Evolutionary conservation across 2,329 filamentous ascomycete species (phyloP).

Genomic region (Aspergillus bombycis): DNA sequence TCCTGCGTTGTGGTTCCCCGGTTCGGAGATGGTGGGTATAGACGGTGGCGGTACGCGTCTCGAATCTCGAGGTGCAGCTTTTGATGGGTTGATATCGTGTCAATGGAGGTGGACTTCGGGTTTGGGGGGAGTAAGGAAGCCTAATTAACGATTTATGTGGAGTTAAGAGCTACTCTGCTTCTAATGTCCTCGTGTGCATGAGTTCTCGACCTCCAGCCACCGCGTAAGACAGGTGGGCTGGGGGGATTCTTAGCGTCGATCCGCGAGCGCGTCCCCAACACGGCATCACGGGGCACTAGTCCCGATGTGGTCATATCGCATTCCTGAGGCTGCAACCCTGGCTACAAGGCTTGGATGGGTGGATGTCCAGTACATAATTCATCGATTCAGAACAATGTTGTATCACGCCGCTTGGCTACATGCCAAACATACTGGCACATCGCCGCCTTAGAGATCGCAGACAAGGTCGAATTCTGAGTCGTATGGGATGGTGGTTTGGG

Average conservation of each 20-base stretch:
- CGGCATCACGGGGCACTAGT: slow-evolving; percentile 20
- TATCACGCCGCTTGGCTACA: background rate
- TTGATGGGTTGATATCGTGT: background rate
- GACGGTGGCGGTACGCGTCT: background rate
- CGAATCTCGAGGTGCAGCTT: background rate
- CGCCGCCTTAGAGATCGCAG: slow-evolving; percentile 16
- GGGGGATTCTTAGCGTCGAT: background rate
- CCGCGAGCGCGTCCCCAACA: slow-evolving; percentile 15
- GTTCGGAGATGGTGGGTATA: background rate
- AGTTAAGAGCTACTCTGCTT: background rate
- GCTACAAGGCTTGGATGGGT: background rate
- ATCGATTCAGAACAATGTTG: background rate
- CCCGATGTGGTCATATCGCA: slow-evolving; percentile 20
- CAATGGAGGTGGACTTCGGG: background rate
- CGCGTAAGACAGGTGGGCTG: slow-evolving; percentile 9
- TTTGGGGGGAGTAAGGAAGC: background rate
- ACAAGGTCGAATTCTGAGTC: slow-evolving; percentile 26
- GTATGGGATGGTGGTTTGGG: slow-evolving; percentile 21
- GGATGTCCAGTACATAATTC: background rate
- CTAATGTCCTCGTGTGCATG: background rate
- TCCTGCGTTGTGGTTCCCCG: slow-evolving; percentile 9
- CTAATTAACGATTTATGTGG: background rate
- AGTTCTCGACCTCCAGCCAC: slow-evolving; percentile 5
- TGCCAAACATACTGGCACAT: background rate
- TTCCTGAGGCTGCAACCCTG: slow-evolving; percentile 25